Evolutionary conservation across 768 basidiomycete species (phyloP).

Genomic region (Termitomyces sp.): DNA sequence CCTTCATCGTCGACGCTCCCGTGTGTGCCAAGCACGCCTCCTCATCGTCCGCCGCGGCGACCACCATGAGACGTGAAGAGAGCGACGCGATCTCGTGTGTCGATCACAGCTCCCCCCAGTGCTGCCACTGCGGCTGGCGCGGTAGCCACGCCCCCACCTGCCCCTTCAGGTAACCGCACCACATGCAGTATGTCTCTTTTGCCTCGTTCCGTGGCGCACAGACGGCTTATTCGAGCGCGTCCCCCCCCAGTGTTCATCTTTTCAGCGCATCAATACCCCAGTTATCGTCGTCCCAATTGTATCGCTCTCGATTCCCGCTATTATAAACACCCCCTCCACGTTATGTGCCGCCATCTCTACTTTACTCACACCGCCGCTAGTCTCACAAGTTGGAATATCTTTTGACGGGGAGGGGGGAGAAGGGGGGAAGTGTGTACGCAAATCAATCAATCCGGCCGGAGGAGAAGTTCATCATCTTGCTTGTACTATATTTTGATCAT

Average conservation of each 20-base stretch:
- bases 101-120: conserved; percentile 62
- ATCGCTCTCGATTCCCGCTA: conserved; percentile 14
- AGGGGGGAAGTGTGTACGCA: conserved; percentile 16
- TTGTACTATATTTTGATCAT: conserved; percentile 23
- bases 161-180: conserved; percentile 49
- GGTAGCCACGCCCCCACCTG: conserved; percentile 54
- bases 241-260: neutral
- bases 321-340: conserved; percentile 1
- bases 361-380: conserved; percentile 12
- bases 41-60: conserved; percentile 16
- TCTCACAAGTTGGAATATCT: conserved; percentile 11
- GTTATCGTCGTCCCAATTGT: conserved; percentile 7
- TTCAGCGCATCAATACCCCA: conserved; percentile 7
- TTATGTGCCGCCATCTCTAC: conserved; percentile 8
- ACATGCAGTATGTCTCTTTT: conserved; percentile 1
- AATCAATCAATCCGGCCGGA: conserved; percentile 19
- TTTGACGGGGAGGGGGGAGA: conserved; percentile 4
- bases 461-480: conserved; percentile 25
- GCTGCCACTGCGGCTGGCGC: conserved; percentile 74
- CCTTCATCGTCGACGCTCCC: conserved; percentile 11
- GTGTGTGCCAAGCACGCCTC: conserved; percentile 9
- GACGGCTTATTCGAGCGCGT: neutral
- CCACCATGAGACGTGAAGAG: conserved; percentile 5
- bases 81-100: conserved; percentile 23
- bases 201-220: conserved; percentile 4